Evolutionary conservation across 768 basidiomycete species (phyloP).

Genomic region (Hygrocybe coccinea): DNA sequence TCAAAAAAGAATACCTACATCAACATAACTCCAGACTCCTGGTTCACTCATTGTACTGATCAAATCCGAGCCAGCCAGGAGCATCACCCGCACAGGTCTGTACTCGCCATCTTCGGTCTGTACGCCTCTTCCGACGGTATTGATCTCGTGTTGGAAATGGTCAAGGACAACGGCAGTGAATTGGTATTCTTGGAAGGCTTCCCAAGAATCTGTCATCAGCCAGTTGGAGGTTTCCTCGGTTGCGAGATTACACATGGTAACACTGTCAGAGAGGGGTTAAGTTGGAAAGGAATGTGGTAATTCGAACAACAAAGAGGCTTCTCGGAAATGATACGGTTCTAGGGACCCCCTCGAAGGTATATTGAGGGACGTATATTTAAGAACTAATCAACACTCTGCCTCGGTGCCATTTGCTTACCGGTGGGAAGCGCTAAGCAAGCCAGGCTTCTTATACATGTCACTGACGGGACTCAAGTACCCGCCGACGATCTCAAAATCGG

Average conservation of each 20-base stretch:
- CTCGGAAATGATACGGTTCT: no score
- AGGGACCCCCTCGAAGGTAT: no score
- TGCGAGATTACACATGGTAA: constrained; percentile 84
- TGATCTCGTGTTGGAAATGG: constrained; percentile 94
- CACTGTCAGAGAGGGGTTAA: constrained; percentile 39
- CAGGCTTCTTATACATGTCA: constrained; percentile 95
- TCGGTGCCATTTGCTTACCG: constrained; percentile 52
- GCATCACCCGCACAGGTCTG: constrained; percentile 77
- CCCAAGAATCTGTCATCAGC: constrained; percentile 99
- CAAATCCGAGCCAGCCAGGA: constrained; percentile 95
- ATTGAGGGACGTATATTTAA: no score
- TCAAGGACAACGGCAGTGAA: constrained; percentile 96
- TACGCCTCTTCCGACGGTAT: constrained; percentile 77
- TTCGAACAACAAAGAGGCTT: background rate
- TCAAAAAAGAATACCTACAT: constrained; percentile 54
- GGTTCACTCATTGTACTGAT: constrained; percentile 98
- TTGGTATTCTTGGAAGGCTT: constrained; percentile 91
- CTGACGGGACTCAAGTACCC: constrained; percentile 96
- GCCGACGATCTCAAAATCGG: constrained; percentile 88
- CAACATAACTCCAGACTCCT: constrained; percentile 92
- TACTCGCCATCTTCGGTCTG: constrained; percentile 68
- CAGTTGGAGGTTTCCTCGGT: constrained; percentile 86
- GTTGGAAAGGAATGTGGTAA: background rate
- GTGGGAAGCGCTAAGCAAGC: constrained; percentile 80
- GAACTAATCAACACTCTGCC: no score